A percentile compares a stretch with the other conserved stretches of the same genome.
phyloP scores from a whole-genome alignment of 2,329 filamentous ascomycete genomes.

The Fusarium sp. region DNA sequence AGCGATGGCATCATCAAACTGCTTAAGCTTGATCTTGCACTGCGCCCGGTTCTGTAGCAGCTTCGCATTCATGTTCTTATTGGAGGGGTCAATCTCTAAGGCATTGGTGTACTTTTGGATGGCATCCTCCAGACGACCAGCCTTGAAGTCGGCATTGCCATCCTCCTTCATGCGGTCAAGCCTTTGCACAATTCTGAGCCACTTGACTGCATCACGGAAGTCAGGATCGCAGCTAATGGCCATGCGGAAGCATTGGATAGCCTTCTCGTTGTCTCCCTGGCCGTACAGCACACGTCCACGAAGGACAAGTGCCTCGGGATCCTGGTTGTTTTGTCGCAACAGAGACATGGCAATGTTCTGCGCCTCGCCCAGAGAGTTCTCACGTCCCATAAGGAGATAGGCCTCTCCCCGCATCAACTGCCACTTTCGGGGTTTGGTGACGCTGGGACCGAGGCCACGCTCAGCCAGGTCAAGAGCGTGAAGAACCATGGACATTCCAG shows the following conservation, averaged over 20 bases:
- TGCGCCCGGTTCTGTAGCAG: constrained; percentile 93
- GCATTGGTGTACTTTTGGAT: constrained; percentile 88
- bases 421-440: constrained; percentile 90
- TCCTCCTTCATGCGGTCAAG: constrained; percentile 94
- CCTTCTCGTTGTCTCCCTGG: constrained; percentile 95
- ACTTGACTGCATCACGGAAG: constrained; percentile 88
- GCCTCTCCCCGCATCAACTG: constrained; percentile 92
- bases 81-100: constrained; percentile 85
- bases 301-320: constrained; percentile 93
- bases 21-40: constrained; percentile 85
- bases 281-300: constrained; percentile 89
- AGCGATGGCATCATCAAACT: constrained; percentile 82
- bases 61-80: constrained; percentile 95
- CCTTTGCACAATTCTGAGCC: constrained; percentile 89
- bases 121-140: constrained; percentile 81
- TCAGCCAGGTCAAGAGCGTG: constrained; percentile 93
- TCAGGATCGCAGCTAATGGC: constrained; percentile 93
- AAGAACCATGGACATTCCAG: constrained; percentile 89
- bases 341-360: constrained; percentile 92
- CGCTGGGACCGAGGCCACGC: constrained; percentile 79
- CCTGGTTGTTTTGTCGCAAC: constrained; percentile 86
- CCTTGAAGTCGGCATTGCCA: constrained; percentile 91
- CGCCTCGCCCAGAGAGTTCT: constrained; percentile 89
- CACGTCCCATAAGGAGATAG: constrained; percentile 90
- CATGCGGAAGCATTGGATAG: constrained; percentile 90